phyloP scores from a whole-genome alignment of 805 yeast species.

The Zygoascus flipseniorum region DNA sequence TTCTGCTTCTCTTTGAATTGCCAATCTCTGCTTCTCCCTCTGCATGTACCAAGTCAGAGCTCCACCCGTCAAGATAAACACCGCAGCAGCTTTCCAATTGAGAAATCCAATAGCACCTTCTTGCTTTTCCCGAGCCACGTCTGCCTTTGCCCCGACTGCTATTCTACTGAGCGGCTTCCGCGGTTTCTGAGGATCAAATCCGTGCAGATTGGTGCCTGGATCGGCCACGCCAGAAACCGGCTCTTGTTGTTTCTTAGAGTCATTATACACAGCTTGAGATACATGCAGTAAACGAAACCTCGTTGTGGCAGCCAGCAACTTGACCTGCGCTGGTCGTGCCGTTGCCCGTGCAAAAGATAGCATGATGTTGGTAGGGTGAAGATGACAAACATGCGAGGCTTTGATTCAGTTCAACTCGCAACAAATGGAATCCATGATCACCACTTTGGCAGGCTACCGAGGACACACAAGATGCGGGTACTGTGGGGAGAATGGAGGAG shows the following conservation, averaged over 20 bases:
- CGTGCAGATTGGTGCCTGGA: slow-evolving; percentile 10
- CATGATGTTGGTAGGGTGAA: neutral
- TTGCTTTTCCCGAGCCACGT: slow-evolving; percentile 27
- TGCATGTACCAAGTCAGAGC: slow-evolving; percentile 63
- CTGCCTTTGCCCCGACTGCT: slow-evolving; percentile 53
- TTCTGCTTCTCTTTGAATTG: slow-evolving; percentile 71
- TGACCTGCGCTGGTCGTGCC: neutral
- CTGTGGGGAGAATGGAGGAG: slow-evolving; percentile 38
- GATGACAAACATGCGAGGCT: neutral
- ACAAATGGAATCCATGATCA: neutral
- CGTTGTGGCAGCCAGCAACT: neutral
- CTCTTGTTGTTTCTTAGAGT: neutral
- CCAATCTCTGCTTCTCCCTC: slow-evolving; percentile 66
- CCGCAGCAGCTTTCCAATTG: slow-evolving; percentile 72
- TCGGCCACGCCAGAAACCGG: neutral
- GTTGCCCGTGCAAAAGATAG: neutral
- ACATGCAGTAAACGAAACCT: neutral
- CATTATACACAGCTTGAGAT: neutral
- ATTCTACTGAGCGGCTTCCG: slow-evolving; percentile 70
- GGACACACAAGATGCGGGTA: slow-evolving; percentile 52
- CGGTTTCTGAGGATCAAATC: slow-evolving; percentile 24
- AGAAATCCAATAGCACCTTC: slow-evolving; percentile 36
- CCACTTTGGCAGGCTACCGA: neutral
- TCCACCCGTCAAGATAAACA: slow-evolving; percentile 64
- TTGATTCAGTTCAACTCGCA: neutral